Percentiles rank a stretch among this genome's conserved stretches.
These are phyloP conservation scores for Favolaschia claudopus DNA, from an alignment of 768 basidiomycete species.

Conservation along the genomic window DNA sequence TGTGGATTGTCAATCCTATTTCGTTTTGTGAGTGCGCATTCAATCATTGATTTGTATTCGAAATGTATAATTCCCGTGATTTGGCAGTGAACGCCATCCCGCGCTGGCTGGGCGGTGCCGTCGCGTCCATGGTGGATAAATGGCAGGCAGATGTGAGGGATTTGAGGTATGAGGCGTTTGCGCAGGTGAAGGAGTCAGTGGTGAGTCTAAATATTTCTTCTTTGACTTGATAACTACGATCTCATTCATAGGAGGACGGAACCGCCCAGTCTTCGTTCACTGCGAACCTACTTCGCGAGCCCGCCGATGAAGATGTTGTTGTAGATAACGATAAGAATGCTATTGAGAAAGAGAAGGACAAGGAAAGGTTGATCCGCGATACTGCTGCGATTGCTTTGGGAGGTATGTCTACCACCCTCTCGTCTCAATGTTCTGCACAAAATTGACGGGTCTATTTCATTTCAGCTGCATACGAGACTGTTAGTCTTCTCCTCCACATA, in stretches of 20 bases:
- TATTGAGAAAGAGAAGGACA: too few relatives aligned
- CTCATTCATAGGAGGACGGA: neutral
- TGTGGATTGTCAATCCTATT: conserved; percentile 9
- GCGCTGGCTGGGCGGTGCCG: neutral
- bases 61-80: neutral
- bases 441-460: neutral
- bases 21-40: neutral
- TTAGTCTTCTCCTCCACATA: neutral
- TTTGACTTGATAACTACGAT: neutral
- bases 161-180: neutral
- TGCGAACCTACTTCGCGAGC: neutral
- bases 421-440: too few relatives aligned
- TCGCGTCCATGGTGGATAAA: neutral
- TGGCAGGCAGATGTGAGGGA: neutral
- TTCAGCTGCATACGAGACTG: conserved; percentile 4
- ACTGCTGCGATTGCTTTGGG: conserved; percentile 4
- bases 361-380: conserved; percentile 1
- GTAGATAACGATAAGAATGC: too few relatives aligned
- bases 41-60: neutral
- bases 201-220: neutral
- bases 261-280: neutral
- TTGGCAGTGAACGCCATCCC: neutral
- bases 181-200: neutral
- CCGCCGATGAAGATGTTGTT: neutral
- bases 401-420: neutral